Conservation (phyloP, 2,329 filamentous ascomycete species). For the Aspergillus sergii region DNA sequence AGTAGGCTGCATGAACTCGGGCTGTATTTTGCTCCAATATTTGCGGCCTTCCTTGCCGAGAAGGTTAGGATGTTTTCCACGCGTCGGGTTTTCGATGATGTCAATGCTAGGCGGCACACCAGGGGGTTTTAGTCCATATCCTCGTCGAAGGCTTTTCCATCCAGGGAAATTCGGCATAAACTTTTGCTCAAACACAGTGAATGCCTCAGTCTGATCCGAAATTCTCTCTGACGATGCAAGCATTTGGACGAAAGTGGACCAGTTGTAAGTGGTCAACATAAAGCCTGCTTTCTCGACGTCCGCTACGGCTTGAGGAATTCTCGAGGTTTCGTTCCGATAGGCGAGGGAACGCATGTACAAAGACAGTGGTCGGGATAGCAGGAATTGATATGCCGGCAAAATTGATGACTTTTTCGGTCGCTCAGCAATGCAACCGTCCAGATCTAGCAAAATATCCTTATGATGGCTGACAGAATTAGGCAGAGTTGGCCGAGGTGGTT, state of each 20-base stretch:
- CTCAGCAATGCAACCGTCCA: not conserved
- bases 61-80: slow-evolving; percentile 24
- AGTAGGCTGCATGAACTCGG: slow-evolving; percentile 46
- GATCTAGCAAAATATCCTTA: slow-evolving; percentile 8
- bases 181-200: slow-evolving; percentile 70
- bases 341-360: slow-evolving; percentile 57
- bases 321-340: slow-evolving; percentile 55
- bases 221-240: slow-evolving; percentile 64
- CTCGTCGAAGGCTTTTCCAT: slow-evolving; percentile 57
- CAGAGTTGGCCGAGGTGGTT: slow-evolving; percentile 17
- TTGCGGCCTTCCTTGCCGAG: slow-evolving; percentile 35
- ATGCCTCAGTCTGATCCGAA: slow-evolving; percentile 61
- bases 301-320: slow-evolving; percentile 55
- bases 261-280: slow-evolving; percentile 72
- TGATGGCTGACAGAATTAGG: slow-evolving; percentile 6
- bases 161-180: slow-evolving; percentile 80
- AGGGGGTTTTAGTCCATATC: slow-evolving; percentile 33
- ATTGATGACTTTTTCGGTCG: slow-evolving; percentile 21
- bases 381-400: slow-evolving; percentile 48
- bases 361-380: slow-evolving; percentile 53
- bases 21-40: slow-evolving; percentile 41
- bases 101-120: slow-evolving; percentile 33
- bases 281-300: slow-evolving; percentile 70
- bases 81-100: slow-evolving; percentile 32
- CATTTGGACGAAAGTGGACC: slow-evolving; percentile 75